Conservation (phyloP, 495 filamentous ascomycete genomes). For the Aspergillus homomorphus region DNA sequence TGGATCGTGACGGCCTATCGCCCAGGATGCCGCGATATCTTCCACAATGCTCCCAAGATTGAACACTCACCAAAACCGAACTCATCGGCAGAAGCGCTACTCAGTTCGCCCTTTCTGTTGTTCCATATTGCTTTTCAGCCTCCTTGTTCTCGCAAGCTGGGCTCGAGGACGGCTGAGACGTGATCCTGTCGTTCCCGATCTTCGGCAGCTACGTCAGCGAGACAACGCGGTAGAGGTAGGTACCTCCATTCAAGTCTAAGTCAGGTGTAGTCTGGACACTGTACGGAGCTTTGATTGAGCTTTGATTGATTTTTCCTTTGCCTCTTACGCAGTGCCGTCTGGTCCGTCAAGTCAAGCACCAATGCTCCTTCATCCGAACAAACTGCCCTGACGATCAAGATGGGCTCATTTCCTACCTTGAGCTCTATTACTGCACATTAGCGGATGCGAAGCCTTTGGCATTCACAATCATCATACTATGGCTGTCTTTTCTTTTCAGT, state of each 20-base stretch:
- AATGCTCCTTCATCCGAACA: constrained; percentile 79
- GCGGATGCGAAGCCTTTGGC: constrained; percentile 68
- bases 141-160: constrained; percentile 29
- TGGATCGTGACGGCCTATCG: constrained; percentile 23
- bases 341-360: constrained; percentile 70
- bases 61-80: constrained; percentile 24
- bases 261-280: neutral
- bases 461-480: constrained; percentile 70
- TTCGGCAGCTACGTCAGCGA: constrained; percentile 21
- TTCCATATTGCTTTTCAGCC: constrained; percentile 30
- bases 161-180: constrained; percentile 11
- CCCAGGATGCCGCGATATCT: constrained; percentile 30
- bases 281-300: neutral
- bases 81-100: constrained; percentile 29
- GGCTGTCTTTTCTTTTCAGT: constrained; percentile 89
- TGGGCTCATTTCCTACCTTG: constrained; percentile 83
- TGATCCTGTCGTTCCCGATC: constrained; percentile 6
- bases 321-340: constrained; percentile 61
- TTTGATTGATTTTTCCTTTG: too few species aligned
- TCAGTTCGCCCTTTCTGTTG: constrained; percentile 39
- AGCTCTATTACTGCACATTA: constrained; percentile 86
- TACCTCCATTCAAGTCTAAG: constrained; percentile 5
- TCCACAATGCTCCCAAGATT: constrained; percentile 26
- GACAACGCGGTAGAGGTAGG: constrained; percentile 39
- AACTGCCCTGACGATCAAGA: constrained; percentile 90